Evolutionary conservation across 108 stramenopile species (phyloP), one percentile per base, ranked within the genome.

Genomic region (Discostella stelligeroides): DNA sequence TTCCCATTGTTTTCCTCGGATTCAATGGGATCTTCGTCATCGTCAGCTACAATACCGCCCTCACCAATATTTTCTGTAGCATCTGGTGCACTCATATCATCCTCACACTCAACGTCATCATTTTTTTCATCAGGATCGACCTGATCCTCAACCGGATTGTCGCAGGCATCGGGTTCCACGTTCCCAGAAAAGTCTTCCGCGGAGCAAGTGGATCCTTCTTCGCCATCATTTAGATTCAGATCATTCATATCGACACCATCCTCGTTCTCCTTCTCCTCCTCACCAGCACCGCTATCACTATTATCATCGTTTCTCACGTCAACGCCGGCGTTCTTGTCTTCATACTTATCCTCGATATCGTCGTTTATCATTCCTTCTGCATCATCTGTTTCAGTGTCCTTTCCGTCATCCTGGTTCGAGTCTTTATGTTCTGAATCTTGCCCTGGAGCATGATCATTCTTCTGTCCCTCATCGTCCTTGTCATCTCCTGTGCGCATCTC

Each of bases 401-500:
- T 76, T 14, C 84, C 65, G 10, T 81, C 73, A 25, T 75, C 67
- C 9, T 85, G 84, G 30, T 73, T 50, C 25, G 66, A 47, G 45
- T 65, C 74, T 29, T 84, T 51, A 10, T 50, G 46, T 3, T 82
- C 70, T 51, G 76, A 50, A 48, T 30, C 80, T 28, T 68, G 81
- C 45, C 54, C 66, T 62, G 53, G 73, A 63, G 25, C 79, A 72
- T 75, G 76, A 64, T 39, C 18, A 13, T 2, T 40, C 9, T 17
- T 37, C 20, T 34, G 29, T 5, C 39, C 20, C 18, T 58, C 20
- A 37, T 81, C 85, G 14, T 76, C 92, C 49, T 96, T 73, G 3
- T 75, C 93, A 39, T 98, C 96, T 62, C 95, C 98, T 2, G 98
- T 97, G 27, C 93, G 69, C 65, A 96, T 93, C 82, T 97, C 97